phyloP scores from a whole-genome alignment of 257 asterid genomes.

The Przewalskia tangutica region DNA sequence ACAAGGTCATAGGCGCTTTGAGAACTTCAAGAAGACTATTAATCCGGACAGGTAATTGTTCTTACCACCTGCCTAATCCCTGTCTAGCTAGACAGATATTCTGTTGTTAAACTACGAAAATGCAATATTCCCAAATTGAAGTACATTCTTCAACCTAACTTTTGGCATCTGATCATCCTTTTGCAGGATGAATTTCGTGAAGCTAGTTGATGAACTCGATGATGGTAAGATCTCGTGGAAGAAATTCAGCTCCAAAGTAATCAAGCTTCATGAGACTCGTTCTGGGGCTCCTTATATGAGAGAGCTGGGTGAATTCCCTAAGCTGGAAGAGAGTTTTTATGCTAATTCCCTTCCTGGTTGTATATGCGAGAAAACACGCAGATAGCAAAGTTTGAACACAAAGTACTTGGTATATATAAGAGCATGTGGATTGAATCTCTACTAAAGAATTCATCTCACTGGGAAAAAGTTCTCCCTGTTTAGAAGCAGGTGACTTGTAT shows the following conservation, averaged over 20 bases:
- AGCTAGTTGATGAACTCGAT: constrained; percentile 67
- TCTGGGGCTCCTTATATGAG: constrained; percentile 78
- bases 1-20: constrained; percentile 88
- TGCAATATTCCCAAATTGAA: neutral
- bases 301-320: constrained; percentile 78
- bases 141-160: neutral
- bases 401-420: neutral
- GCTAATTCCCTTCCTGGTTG: constrained; percentile 94
- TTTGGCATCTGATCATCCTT: neutral
- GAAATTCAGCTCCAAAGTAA: constrained; percentile 66
- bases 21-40: constrained; percentile 79
- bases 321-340: constrained; percentile 87
- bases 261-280: constrained; percentile 60
- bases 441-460: neutral
- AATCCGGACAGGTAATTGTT: constrained; percentile 65
- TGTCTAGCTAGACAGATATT: neutral
- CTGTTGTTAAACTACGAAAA: neutral
- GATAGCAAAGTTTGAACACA: constrained; percentile 2
- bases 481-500: neutral
- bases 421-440: neutral
- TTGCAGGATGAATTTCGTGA: constrained; percentile 71
- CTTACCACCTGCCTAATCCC: neutral
- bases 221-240: constrained; percentile 72
- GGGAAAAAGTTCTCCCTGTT: neutral
- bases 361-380: constrained; percentile 56